These are phyloP conservation scores for Basidioascus undulatus DNA, from an alignment of 768 basidiomycete species.

Conservation along the genomic window DNA sequence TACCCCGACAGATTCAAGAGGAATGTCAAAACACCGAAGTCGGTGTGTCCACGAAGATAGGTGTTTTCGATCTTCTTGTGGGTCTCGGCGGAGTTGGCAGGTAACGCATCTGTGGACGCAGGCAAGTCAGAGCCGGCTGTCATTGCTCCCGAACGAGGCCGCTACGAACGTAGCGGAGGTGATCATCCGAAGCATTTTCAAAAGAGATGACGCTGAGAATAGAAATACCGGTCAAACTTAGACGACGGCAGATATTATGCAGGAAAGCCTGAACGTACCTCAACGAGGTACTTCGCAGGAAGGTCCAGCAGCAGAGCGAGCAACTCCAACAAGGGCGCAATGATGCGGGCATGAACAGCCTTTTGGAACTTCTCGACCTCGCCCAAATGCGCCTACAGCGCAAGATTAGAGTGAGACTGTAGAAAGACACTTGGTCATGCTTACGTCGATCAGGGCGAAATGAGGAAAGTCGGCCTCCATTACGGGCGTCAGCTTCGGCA, in stretches of 20 bases:
- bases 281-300: constrained; percentile 1
- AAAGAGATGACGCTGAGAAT: background rate
- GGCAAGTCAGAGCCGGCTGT: background rate
- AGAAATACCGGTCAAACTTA: too few species aligned
- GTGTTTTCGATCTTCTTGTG: background rate
- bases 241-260: too few species aligned
- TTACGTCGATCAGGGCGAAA: background rate
- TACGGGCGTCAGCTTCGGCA: constrained; percentile 19
- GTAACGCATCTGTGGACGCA: constrained; percentile 1
- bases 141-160: too few species aligned
- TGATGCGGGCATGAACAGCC: constrained; percentile 9
- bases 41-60: constrained; percentile 1
- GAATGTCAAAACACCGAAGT: constrained; percentile 1
- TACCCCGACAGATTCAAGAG: constrained; percentile 1
- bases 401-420: too few species aligned
- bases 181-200: background rate
- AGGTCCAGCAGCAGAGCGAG: constrained; percentile 2
- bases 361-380: constrained; percentile 9
- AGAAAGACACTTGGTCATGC: too few species aligned
- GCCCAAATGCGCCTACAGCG: too few species aligned
- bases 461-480: constrained; percentile 9
- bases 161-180: background rate
- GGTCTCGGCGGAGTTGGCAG: background rate
- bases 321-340: background rate
- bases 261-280: background rate